Evolutionary conservation across 2,329 filamentous ascomycete species (phyloP), one percentile per base, ranked within the genome.

Genomic region (Nigrospora sphaerica): DNA sequence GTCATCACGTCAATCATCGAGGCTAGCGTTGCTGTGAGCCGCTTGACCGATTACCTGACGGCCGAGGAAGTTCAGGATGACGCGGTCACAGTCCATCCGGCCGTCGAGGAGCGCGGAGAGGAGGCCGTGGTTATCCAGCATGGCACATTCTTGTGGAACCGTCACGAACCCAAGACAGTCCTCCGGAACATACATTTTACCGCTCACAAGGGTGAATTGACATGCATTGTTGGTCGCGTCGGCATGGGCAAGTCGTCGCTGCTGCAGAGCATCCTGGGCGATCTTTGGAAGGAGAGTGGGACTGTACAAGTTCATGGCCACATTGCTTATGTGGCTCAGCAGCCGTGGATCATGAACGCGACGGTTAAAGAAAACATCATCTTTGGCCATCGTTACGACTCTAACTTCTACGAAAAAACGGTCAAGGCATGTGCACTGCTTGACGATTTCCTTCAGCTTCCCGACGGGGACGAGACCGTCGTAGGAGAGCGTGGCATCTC

Each of bases 401-500:
- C 91, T 6, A 78, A 85, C 31, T 98, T 98, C 66, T 98, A 98
- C 68, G 88, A 97, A 46, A 84, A 87, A 59, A 96, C 92, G 1
- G 76, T 98, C 43, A 84, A 88, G 62, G 92, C 93, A 36, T 98
- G 95, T 63, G 93, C 93, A 39, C 74, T 98, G 32, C 62, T 85
- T 6, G 91, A 96, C 54, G 93, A 98, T 62, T 96, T 98, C 67
- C 80, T 83, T 40, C 89, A 88, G 56, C 78, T 98, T 42, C 93
- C 93, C 3, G 93, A 98, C 62, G 93, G 95, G 28, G 95, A 98
- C 59, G 87, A 95, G 63, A 98, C 93, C 0, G 86, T 96, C 59
- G 95, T 98, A 34, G 93, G 93, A 48, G 95, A 98, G 70, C 85
- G 93, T 52, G 93, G 93, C 36, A 98, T 98, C 48, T 97, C 92